Conservation (phyloP, 352 stramenopile genomes). For the Globisporangium iwayamae region DNA sequence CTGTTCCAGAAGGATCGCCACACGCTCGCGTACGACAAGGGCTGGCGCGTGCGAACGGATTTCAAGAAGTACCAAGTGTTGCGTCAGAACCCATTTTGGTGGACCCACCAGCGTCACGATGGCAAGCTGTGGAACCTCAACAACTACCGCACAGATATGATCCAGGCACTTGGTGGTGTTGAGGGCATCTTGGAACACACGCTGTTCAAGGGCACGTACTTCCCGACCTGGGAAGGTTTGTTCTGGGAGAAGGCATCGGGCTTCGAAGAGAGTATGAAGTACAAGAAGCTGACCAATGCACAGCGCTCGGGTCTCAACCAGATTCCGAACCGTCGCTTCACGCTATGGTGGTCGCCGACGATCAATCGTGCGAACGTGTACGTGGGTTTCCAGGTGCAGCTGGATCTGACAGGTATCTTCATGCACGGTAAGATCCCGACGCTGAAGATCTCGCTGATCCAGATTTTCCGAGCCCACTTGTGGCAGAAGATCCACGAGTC, state of each 20-base stretch:
- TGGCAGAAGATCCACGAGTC: conserved; percentile 99
- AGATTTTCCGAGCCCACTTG: conserved; percentile 98
- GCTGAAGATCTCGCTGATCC: conserved; percentile 98
- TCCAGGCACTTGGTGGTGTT: conserved; percentile 98
- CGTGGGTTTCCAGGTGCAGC: conserved; percentile 99
- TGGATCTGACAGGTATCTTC: conserved; percentile 99
- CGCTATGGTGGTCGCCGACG: conserved; percentile 99
- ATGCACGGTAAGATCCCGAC: conserved; percentile 99
- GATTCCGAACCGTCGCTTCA: conserved; percentile 99
- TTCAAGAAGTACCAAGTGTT: conserved; percentile 99
- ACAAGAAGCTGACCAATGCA: conserved; percentile 99
- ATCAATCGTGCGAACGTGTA: conserved; percentile 99
- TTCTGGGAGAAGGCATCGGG: conserved; percentile 99
- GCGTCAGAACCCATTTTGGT: conserved; percentile 99
- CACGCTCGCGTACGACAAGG: conserved; percentile 99
- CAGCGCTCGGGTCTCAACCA: conserved; percentile 99
- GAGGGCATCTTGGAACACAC: conserved; percentile 99
- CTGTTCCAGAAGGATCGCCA: conserved; percentile 98
- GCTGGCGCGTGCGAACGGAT: conserved; percentile 97
- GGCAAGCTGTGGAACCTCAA: conserved; percentile 99
- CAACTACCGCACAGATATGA: conserved; percentile 99
- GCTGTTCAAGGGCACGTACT: conserved; percentile 99
- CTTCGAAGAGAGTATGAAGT: conserved; percentile 96
- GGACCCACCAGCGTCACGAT: conserved; percentile 98
- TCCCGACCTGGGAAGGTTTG: conserved; percentile 99